Evolutionary conservation across 228 moss, liverwort and hornwort species (phyloP), one percentile per base, ranked within the genome.

Genomic region (Sphagnum magellanicum): DNA sequence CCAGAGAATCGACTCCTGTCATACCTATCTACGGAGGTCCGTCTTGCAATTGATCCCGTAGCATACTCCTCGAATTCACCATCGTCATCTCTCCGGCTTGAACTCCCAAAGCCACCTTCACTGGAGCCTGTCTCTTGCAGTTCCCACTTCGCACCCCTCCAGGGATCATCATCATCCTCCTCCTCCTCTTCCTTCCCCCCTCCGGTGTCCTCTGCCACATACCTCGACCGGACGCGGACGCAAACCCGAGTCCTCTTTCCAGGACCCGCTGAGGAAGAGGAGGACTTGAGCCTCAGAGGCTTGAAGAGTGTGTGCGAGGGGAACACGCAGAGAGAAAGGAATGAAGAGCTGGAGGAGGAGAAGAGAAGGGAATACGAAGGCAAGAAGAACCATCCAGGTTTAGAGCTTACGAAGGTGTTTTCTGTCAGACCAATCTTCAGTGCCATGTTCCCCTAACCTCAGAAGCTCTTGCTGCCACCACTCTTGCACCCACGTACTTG

Each of bases 371-470:
- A 51, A 82, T 68, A 59, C 73, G 81, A 67, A 14, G 74, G 5
- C 78, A 83, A 16, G 78, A 46, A 67, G 77, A 72, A 49, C 32
- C 32, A 32, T 32, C 32, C 32, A 32, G 32, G 32, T 32, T 32
- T 32, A 32, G 32, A 32, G 32, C 32, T 32, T 32, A 32, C 32
- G 32, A 75, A 71, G 4, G 74, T 72, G 63, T 55, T 8, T 55
- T 83, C 80, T 65, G 87, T 76, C n/a, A 87, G 67, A 48, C 78
- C 82, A 57, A 87, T 62, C 67, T 72, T 80, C 75, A 80, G 77
- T 70, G 87, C 83, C 87, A 83, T 87, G 63, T 63, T 55, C 55
- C 12, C 12, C 55, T 55, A 8, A 12, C 1, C 55, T 12, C 55
- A 55, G 32, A 32, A 32, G 32, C 12, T 12, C 55, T 55, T 12